Evolutionary conservation across 768 basidiomycete species (phyloP), one percentile per base, ranked within the genome.

Genomic region (Suillus tomentosus): DNA sequence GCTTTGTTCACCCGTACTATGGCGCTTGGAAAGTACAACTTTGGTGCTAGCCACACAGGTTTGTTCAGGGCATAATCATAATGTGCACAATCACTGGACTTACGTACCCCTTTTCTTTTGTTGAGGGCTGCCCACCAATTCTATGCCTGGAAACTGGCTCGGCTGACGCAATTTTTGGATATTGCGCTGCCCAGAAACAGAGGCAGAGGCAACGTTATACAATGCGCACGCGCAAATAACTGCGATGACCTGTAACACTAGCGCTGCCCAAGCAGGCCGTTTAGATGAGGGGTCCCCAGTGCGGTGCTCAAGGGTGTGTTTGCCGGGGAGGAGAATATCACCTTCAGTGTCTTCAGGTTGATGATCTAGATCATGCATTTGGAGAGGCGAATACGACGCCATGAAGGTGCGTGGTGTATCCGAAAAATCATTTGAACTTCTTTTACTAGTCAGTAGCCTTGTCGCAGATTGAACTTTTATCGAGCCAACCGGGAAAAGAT

Each of bases 1-100:
- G 62, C 63, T 48, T 66, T 60, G 42, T 39, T 50, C 45, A 45
- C 57, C 48, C 45, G 40, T 24, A 66, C 22, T 4, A 53, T 65
- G 6, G 13, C 55, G 8, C 22, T 56, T 56, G 55, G 55, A 17
- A 56, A 56, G 37, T 39, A 56, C 14, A 56, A 8, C 36, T 1
- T 15, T 15, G 55, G 55, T 37, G 37, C 37, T 56, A 13, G 55
- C 10, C 55, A 56, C 13, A 36, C 19, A n/a, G 19, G 11, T 14
- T 36, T n/a, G 11, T 37, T 37, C 13, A 9, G 11, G 36, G 22
- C 1, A 31, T 31, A 31, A 31, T 31, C 0, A 31, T 31, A 15
- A 3, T 15, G 7, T 5, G n/a, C 14, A 39, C 37, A 8, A 24
- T n/a, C 3, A 24, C 22, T 24, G 55, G 24, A 24, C 13, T 4